Conservation (phyloP, 306 rosid genomes). For the Parietaria judaica region DNA sequence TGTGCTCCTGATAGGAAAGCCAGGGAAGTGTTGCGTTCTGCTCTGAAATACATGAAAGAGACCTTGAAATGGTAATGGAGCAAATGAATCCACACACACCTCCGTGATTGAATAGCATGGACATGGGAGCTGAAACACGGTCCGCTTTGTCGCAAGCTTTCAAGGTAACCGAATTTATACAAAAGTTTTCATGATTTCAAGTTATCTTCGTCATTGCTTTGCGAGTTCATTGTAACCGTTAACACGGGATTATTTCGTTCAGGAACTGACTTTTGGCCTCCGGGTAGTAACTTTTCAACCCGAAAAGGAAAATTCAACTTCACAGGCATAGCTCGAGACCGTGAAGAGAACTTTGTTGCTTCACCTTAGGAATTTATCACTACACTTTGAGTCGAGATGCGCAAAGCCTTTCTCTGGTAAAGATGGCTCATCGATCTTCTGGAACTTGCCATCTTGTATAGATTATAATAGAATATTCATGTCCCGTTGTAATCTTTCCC, state of each 20-base stretch:
- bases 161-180: slow-evolving; percentile 1
- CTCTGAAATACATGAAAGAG: slow-evolving; percentile 81
- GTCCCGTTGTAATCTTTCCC: background rate
- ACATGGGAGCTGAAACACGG: slow-evolving; percentile 14
- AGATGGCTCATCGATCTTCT: no score
- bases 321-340: background rate
- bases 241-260: background rate
- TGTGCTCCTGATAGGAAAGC: slow-evolving; percentile 89
- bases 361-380: background rate
- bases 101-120: slow-evolving; percentile 24
- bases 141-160: background rate
- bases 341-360: background rate
- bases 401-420: no score
- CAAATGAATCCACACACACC: slow-evolving; percentile 2
- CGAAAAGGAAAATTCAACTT: slow-evolving; percentile 8
- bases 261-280: slow-evolving; percentile 12
- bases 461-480: background rate
- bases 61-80: slow-evolving; percentile 37
- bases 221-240: no score
- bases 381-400: background rate
- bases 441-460: background rate
- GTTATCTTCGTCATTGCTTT: no score
- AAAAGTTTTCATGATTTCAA: background rate
- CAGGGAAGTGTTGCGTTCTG: slow-evolving; percentile 88
- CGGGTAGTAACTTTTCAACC: background rate